These are phyloP conservation scores for Rhipidocladum racemiflorum DNA, from an alignment of 176 grass and related monocot genomes.

Conservation along the genomic window DNA sequence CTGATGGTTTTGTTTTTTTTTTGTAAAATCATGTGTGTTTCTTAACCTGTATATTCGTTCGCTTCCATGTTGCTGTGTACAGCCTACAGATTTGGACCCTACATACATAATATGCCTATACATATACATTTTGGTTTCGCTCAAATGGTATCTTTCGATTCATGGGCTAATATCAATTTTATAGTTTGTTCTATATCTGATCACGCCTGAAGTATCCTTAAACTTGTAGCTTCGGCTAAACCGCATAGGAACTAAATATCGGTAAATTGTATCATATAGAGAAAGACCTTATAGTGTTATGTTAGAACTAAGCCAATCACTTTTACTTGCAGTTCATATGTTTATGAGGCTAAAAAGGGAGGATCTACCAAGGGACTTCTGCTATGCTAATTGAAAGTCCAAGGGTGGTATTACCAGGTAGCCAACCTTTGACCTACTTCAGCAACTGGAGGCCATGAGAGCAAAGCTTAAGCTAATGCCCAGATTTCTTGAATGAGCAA, in stretches of 20 bases:
- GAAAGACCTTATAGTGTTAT: not conserved
- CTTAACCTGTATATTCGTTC: constrained; percentile 8
- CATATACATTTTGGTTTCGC: constrained; percentile 12
- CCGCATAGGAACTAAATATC: not conserved
- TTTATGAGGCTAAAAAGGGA: not conserved
- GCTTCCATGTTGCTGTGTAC: constrained; percentile 10
- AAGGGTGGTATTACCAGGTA: not conserved
- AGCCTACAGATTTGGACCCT: constrained; percentile 11
- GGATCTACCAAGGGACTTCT: not conserved
- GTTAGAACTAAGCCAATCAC: not conserved
- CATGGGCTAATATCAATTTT: constrained; percentile 13
- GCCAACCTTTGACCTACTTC: not conserved
- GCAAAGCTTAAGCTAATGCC: not conserved
- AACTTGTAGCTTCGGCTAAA: not conserved
- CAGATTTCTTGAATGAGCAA: not conserved
- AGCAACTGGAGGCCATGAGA: not conserved
- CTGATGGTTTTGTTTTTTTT: constrained; percentile 7
- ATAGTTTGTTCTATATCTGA: not conserved
- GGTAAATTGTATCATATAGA: not conserved
- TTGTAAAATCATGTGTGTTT: constrained; percentile 1
- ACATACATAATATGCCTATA: not conserved
- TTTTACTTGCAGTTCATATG: not conserved
- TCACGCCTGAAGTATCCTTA: constrained; percentile 14
- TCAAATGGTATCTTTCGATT: not conserved
- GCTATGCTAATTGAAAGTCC: not conserved